Evolutionary conservation across 2,329 filamentous ascomycete species (phyloP).

Genomic region (Arachnomyces sp.): DNA sequence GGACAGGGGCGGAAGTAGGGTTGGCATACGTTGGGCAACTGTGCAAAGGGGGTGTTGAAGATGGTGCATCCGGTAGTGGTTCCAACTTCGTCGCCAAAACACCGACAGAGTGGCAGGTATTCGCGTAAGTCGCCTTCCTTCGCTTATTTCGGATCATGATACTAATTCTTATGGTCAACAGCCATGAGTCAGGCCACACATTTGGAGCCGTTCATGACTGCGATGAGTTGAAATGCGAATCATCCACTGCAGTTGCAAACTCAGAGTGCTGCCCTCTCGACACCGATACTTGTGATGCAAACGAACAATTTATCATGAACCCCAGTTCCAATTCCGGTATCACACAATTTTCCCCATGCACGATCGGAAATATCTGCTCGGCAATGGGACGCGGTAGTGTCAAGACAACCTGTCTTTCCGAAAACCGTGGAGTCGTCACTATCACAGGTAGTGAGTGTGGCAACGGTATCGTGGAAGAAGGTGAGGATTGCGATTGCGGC

Average conservation of each 20-base stretch:
- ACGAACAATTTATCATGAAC: conserved; percentile 87
- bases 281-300: conserved; percentile 60
- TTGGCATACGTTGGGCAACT: conserved; percentile 84
- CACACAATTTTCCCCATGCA: conserved; percentile 75
- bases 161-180: not conserved
- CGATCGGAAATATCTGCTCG: conserved; percentile 87
- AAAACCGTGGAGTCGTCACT: conserved; percentile 74
- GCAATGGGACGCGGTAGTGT: conserved; percentile 70
- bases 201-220: conserved; percentile 96
- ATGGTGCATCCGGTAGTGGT: conserved; percentile 37
- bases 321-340: conserved; percentile 70
- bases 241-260: conserved; percentile 50
- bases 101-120: conserved; percentile 80
- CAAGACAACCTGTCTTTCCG: conserved; percentile 67
- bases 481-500: conserved; percentile 94
- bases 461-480: conserved; percentile 90
- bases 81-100: conserved; percentile 85
- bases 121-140: conserved; percentile 47
- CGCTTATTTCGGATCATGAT: not conserved
- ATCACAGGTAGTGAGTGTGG: conserved; percentile 81
- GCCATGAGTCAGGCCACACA: conserved; percentile 82
- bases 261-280: conserved; percentile 77
- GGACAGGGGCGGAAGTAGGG: conserved; percentile 72
- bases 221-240: conserved; percentile 55
- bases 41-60: conserved; percentile 40